Evolutionary conservation across 352 stramenopile genomes (phyloP), one percentile per base, ranked within the genome.

Genomic region (Pythium graminicola): DNA sequence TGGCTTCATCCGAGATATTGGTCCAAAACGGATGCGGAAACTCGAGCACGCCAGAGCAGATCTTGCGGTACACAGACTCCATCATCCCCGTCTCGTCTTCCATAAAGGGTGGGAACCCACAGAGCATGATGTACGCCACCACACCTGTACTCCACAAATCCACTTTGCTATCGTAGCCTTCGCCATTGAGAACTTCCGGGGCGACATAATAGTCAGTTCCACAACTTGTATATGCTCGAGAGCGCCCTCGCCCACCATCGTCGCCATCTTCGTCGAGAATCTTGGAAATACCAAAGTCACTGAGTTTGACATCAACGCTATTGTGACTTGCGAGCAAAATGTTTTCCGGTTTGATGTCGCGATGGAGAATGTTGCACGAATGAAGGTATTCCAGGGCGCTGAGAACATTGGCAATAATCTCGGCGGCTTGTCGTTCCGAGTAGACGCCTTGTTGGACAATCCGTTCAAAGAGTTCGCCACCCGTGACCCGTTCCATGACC

Each of bases 91-190:
- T 79, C 45, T 93, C 83, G 62, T 93, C 81, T 59, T 92, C 79
- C 28, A 76, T 59, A 53, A 92, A 97, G 24, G 93, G 93, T 65
- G 97, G 91, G 13, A 83, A 66, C 33, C 91, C 89, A 27, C 84
- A 93, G 10, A 98, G 73, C 74, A 96, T 87, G 47, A 97, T 96
- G 69, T 97, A 97, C 6, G 97, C 71, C 69, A 97, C 96, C 36
- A 94, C 91, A 26, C 93, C 93, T 8, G 97, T 62, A 0, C 78
- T 72, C 81, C 81, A 93, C 70, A 90, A 85, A 65, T 93, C 81
- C 17, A 72, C 81, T 10, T 73, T 76, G 8, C 69, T 71, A 0
- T 79, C 86, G 60, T 76, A 89, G 2, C 73, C 32, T 3, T 72
- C 72, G 6, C 59, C 67, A 3, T 67, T 61, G 10, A 89, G 53